phyloP scores from a whole-genome alignment of 345 rosid genomes.

The Linum tenue region DNA sequence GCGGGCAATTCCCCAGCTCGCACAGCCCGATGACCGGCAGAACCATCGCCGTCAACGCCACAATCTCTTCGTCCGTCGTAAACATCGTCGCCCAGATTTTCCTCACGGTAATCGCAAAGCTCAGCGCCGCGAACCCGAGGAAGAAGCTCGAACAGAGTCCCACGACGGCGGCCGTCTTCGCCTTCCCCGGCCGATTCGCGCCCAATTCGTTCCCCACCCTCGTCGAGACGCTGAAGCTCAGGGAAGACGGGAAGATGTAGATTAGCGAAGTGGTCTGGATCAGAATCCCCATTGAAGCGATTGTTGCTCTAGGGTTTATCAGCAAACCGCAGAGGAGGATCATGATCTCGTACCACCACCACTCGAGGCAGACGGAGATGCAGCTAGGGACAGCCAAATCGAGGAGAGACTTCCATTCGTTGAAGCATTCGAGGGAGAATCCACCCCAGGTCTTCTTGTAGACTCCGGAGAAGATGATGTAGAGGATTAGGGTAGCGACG shows the following conservation, averaged over 20 bases:
- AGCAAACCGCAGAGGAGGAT: constrained; percentile 5
- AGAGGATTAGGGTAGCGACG: not conserved
- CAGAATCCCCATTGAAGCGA: constrained; percentile 5
- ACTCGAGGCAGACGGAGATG: constrained; percentile 7
- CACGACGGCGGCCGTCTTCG: not conserved
- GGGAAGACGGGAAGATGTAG: constrained; percentile 5
- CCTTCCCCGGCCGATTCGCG: not conserved
- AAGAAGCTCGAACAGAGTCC: not conserved
- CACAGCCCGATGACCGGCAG: constrained; percentile 1
- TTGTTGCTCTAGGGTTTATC: not conserved
- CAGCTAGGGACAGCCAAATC: not conserved
- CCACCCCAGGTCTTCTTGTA: constrained; percentile 1
- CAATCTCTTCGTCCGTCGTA: not conserved
- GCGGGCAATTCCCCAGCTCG: constrained; percentile 1
- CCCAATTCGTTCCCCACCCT: constrained; percentile 1
- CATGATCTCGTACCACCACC: constrained; percentile 8
- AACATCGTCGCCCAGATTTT: constrained; percentile 4
- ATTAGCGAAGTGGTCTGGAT: constrained; percentile 3
- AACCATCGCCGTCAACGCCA: not conserved
- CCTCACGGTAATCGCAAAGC: constrained; percentile 1
- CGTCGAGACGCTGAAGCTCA: constrained; percentile 5
- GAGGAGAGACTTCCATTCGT: not conserved
- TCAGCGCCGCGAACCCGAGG: not conserved
- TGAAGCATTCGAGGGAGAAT: not conserved
- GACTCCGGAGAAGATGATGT: not conserved